These are phyloP conservation scores for Magnolia sinica DNA, from an alignment of 164 flowering plant species.

Conservation along the genomic window DNA sequence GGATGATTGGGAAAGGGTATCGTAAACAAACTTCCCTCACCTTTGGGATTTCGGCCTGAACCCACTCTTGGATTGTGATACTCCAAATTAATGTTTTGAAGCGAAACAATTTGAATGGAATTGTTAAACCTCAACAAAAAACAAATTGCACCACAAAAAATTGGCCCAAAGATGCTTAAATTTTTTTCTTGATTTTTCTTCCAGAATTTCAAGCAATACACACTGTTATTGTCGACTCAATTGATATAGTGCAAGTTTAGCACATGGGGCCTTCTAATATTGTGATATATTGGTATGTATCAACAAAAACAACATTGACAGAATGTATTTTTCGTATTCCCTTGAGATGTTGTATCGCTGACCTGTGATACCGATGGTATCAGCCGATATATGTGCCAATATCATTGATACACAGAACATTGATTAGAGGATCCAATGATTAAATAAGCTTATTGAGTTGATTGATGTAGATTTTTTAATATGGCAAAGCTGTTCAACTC, in stretches of 20 bases:
- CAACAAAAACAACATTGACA: background rate
- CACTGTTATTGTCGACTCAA: too few species aligned
- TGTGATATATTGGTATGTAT: too few species aligned
- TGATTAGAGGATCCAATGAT: background rate
- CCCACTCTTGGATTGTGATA: too few species aligned
- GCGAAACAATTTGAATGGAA: too few species aligned
- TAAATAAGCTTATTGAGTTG: background rate
- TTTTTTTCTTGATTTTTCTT: background rate
- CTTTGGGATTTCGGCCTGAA: too few species aligned
- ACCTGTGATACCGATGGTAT: background rate
- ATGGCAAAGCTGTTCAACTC: background rate
- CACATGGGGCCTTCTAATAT: too few species aligned
- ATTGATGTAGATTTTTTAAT: background rate
- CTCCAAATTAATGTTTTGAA: too few species aligned
- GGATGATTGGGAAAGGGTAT: too few species aligned
- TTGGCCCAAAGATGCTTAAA: background rate
- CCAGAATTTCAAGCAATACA: background rate
- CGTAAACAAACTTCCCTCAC: too few species aligned
- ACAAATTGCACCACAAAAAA: too few species aligned
- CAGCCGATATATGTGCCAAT: background rate
- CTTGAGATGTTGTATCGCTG: background rate
- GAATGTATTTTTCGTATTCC: background rate
- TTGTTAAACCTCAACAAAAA: too few species aligned
- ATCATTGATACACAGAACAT: background rate
- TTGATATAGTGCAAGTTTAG: too few species aligned